Evolutionary conservation across 768 basidiomycete species (phyloP).

Genomic region (Tylopilus subfusipes): DNA sequence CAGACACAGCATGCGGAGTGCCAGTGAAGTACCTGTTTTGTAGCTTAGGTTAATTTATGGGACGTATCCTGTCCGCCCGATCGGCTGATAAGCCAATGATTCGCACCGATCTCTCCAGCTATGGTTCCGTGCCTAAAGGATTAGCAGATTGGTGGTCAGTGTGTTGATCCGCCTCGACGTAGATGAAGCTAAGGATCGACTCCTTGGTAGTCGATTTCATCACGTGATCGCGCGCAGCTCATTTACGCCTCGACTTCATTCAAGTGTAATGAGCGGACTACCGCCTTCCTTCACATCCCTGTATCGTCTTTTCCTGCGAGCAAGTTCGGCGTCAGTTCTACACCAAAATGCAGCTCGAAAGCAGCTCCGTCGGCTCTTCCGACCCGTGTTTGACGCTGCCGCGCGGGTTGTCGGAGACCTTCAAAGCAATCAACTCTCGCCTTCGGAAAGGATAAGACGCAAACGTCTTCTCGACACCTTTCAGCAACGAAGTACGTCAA

Average conservation of each 20-base stretch:
- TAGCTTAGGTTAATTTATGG: conserved; percentile 5
- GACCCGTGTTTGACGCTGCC: conserved; percentile 54
- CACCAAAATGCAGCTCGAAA: conserved; percentile 44
- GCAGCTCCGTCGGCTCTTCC: conserved; percentile 47
- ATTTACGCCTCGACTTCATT: background rate
- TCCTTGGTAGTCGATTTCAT: background rate
- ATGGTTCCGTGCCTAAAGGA: background rate
- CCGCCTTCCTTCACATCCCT: conserved; percentile 47
- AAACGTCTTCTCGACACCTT: conserved; percentile 48
- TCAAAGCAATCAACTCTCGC: conserved; percentile 27
- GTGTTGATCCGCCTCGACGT: background rate
- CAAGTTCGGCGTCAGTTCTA: conserved; percentile 55
- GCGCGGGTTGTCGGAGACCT: conserved; percentile 42
- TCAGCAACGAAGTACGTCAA: conserved; percentile 50
- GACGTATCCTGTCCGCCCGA: conserved; percentile 2
- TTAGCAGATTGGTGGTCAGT: background rate
- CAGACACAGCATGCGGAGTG: background rate
- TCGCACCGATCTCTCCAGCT: background rate
- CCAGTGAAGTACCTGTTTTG: conserved; percentile 1
- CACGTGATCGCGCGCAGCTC: conserved; percentile 12
- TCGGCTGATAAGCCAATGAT: conserved; percentile 1
- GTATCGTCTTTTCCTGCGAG: conserved; percentile 58
- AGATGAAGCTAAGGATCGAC: conserved; percentile 8
- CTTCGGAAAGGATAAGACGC: conserved; percentile 28
- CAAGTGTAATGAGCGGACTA: conserved; percentile 15